Evolutionary conservation across 2,329 filamentous ascomycete species (phyloP), one percentile per base, ranked within the genome.

Genomic region (Penicillium sp.): DNA sequence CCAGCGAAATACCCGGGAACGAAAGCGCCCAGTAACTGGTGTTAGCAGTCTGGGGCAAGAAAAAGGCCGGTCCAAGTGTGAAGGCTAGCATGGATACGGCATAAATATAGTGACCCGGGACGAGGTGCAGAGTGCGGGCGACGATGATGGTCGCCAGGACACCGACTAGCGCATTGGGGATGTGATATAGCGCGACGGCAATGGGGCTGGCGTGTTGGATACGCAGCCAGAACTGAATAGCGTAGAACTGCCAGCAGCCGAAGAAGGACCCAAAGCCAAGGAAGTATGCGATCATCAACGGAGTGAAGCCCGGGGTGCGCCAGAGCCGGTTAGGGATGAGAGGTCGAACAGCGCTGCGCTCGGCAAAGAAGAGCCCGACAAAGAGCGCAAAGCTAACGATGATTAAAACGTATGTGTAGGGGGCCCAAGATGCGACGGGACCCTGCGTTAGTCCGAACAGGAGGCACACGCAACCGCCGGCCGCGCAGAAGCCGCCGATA

Each of bases 361-460:
- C 80, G 13, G 79, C 69, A 62, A 75, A 77, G 66, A 82, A 77
- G 59, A 84, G 81, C 1, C 74, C 70, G 4, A 72, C 67, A 21
- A 82, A 67, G 17, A 82, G 69, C 0, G 82, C 52, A n/a, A 81
- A 47, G 4, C 80, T 81, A 3, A 83, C 57, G 25, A 81, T 77
- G 1, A 83, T 73, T 8, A 78, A 62, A 1, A 76, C 72, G 60
- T 78, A 80, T 15, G 81, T 77, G 64, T 83, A 83, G 0, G 79
- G 70, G 4, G 75, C 62, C 82, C 82, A 84, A 0, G 78, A 76
- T 5, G 78, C 78, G 1, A 79, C 74, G 0, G 79, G 76, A 3
- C 79, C 80, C 64, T 83, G 80, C 40, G 84, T 85, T 71, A 82
- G 81, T 0, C 82, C 81, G 51, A 85, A 81, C 56, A 85, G 83